Evolutionary conservation across 2,329 filamentous ascomycete genomes (phyloP).

Genomic region (Colletotrichum abscissum): DNA sequence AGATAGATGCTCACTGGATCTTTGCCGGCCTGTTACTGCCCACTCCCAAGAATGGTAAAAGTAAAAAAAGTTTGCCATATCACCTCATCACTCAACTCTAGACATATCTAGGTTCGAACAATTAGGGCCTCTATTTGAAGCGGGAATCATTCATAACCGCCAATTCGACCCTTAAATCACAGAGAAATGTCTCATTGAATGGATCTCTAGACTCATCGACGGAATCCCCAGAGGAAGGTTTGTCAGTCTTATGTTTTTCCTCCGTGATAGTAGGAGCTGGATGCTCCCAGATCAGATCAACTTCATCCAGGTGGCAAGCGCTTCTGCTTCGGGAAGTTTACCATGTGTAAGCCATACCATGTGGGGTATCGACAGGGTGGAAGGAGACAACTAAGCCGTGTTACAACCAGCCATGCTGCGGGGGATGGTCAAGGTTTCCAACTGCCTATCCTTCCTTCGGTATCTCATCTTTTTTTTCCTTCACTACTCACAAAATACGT

Average conservation of each 20-base stretch:
- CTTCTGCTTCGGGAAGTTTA: background rate
- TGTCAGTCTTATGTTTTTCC: background rate
- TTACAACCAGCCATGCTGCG: background rate
- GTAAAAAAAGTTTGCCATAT: background rate
- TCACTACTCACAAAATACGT: background rate
- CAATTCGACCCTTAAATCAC: background rate
- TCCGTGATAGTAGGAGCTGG: background rate
- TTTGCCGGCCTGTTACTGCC: background rate
- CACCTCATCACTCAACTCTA: background rate
- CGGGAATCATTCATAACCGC: background rate
- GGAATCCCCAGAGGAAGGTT: background rate
- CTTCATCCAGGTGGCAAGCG: conserved; percentile 7
- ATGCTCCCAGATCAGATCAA: background rate
- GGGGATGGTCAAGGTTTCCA: background rate
- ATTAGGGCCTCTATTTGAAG: background rate
- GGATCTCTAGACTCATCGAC: background rate
- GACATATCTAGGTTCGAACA: background rate
- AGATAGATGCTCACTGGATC: background rate
- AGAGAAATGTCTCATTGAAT: background rate
- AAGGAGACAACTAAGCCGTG: conserved; percentile 3
- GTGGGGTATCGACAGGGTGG: background rate
- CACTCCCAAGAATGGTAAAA: background rate
- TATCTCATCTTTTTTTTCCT: background rate
- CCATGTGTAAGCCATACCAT: background rate
- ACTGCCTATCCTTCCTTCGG: background rate